Conservation (phyloP, 1,139 yeast species). For the Sugiyamaella novakii region DNA sequence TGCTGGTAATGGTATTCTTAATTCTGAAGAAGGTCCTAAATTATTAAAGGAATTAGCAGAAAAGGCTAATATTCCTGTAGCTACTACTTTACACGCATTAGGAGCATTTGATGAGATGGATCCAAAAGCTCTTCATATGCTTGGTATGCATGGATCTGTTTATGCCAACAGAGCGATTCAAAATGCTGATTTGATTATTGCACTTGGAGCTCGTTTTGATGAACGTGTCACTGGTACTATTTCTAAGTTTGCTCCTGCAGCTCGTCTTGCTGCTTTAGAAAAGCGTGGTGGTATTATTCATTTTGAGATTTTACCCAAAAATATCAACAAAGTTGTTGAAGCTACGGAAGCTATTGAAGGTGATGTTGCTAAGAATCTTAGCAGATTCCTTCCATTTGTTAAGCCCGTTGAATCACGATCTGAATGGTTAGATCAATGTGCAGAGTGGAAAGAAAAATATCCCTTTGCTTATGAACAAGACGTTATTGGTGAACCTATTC, state of each 20-base stretch:
- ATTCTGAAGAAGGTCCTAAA: constrained; percentile 77
- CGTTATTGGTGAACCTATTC: constrained; percentile 65
- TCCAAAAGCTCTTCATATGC: constrained; percentile 87
- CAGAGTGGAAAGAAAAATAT: constrained; percentile 81
- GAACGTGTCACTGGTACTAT: constrained; percentile 95
- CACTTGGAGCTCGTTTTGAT: constrained; percentile 96
- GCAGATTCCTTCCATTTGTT: constrained; percentile 69
- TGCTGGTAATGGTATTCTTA: constrained; percentile 89
- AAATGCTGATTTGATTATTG: constrained; percentile 87
- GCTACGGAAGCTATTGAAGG: constrained; percentile 98
- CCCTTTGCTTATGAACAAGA: constrained; percentile 81
- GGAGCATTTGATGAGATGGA: constrained; percentile 95
- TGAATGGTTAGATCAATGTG: constrained; percentile 75
- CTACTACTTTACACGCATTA: constrained; percentile 90
- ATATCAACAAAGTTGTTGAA: constrained; percentile 95
- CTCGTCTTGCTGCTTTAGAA: constrained; percentile 83
- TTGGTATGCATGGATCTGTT: constrained; percentile 98
- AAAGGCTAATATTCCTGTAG: constrained; percentile 90
- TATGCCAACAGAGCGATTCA: constrained; percentile 95
- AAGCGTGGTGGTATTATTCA: constrained; percentile 94
- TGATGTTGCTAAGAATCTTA: constrained; percentile 81
- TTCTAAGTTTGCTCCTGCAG: constrained; percentile 89
- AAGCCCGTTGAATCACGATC: constrained; percentile 62
- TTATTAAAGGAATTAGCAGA: constrained; percentile 82
- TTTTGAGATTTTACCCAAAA: constrained; percentile 93